These are phyloP conservation scores for Pseudofabraea citricarpa DNA, from an alignment of 2,329 filamentous ascomycete species.

Conservation along the genomic window DNA sequence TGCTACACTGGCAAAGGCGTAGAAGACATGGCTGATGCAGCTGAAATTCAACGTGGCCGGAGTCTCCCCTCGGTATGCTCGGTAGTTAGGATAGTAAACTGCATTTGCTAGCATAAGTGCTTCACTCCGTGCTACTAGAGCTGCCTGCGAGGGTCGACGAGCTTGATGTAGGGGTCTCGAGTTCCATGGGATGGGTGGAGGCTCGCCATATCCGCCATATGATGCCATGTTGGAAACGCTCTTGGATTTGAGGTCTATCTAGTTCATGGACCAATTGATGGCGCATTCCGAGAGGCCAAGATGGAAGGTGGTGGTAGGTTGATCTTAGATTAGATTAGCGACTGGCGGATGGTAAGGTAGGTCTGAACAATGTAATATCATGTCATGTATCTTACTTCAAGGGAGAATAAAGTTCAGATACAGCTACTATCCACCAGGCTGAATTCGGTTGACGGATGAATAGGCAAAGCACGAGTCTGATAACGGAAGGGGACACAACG, in stretches of 20 bases:
- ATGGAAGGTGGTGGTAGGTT: too few species aligned
- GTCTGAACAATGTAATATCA: too few species aligned
- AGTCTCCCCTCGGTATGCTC: conserved; percentile 67
- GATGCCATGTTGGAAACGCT: conserved; percentile 19
- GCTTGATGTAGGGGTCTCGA: conserved; percentile 16
- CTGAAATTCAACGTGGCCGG: conserved; percentile 70
- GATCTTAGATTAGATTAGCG: too few species aligned
- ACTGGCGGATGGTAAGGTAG: too few species aligned
- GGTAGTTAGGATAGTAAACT: conserved; percentile 79
- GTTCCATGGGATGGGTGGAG: conserved; percentile 21
- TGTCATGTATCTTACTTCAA: too few species aligned
- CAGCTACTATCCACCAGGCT: too few species aligned
- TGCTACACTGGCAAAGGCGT: conserved; percentile 73
- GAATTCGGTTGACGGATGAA: background rate
- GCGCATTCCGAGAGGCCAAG: too few species aligned
- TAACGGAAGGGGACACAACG: too few species aligned
- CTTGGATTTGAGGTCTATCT: background rate
- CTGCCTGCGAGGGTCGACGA: conserved; percentile 25
- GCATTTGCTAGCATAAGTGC: conserved; percentile 64
- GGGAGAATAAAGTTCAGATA: too few species aligned
- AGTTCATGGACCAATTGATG: background rate
- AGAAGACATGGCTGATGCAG: conserved; percentile 77
- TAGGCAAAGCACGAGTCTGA: too few species aligned
- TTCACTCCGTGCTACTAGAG: conserved; percentile 23
- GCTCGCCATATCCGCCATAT: conserved; percentile 15